Conservation (phyloP, 2,329 filamentous ascomycete genomes). For the Paraphaeosphaeria sporulosa region DNA sequence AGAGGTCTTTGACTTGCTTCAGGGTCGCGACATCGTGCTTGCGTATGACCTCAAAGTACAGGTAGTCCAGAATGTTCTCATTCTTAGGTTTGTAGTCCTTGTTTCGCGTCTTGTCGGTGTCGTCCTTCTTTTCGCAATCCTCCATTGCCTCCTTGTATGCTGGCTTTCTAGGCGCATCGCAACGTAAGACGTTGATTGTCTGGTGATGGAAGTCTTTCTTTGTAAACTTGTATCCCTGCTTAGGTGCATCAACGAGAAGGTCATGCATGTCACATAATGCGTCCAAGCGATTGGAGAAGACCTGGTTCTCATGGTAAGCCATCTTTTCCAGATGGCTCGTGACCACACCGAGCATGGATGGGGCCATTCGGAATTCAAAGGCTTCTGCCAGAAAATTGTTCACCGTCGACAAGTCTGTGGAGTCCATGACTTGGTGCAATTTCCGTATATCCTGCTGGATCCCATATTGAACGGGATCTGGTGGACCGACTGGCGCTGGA, state of each 20-base stretch:
- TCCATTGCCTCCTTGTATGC: constrained; percentile 45
- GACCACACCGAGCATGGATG: constrained; percentile 67
- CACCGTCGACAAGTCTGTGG: constrained; percentile 36
- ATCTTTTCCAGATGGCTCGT: constrained; percentile 70
- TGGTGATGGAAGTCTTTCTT: constrained; percentile 56
- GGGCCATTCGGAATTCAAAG: constrained; percentile 66
- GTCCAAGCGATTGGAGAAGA: constrained; percentile 32
- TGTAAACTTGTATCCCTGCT: constrained; percentile 59
- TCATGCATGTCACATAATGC: constrained; percentile 53
- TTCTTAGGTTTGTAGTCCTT: constrained; percentile 30
- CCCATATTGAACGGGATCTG: constrained; percentile 58
- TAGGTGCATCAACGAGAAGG: constrained; percentile 54
- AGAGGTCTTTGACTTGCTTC: constrained; percentile 28
- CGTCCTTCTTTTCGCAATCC: constrained; percentile 24
- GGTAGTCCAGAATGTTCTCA: constrained; percentile 67
- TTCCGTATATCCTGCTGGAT: constrained; percentile 59
- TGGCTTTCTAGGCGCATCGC: constrained; percentile 60
- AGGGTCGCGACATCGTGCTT: constrained; percentile 45
- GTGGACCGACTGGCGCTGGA: constrained; percentile 53
- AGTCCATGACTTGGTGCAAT: constrained; percentile 55
- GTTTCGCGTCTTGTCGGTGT: constrained; percentile 25
- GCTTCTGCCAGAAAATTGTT: constrained; percentile 60
- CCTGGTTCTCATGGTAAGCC: constrained; percentile 59
- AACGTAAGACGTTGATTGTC: constrained; percentile 63
- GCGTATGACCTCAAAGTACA: constrained; percentile 65